Evolutionary conservation across 2,329 filamentous ascomycete species (phyloP).

Genomic region (Thielaviopsis populi): DNA sequence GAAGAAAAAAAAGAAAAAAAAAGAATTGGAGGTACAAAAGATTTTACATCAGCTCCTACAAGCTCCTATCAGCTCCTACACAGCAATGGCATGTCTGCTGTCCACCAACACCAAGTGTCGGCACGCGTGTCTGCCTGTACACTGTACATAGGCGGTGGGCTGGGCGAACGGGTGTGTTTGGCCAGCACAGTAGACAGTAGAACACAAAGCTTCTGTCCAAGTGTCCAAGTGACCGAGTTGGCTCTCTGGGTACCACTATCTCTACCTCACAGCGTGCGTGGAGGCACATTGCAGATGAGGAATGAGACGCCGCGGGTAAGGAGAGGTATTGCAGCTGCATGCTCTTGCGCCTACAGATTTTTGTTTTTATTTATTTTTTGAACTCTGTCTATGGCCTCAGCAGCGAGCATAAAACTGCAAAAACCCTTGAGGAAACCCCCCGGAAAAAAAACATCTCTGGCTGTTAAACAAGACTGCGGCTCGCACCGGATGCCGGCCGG

Average conservation of each 20-base stretch:
- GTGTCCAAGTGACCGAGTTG: no score
- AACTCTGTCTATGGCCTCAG: neutral
- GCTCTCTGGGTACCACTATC: neutral
- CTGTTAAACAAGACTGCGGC: neutral
- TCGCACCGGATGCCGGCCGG: neutral
- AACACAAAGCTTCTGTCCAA: no score
- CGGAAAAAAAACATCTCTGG: neutral
- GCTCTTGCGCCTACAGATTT: neutral
- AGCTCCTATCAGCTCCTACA: neutral
- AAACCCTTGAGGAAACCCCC: no score
- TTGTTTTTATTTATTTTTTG: no score
- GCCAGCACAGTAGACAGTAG: neutral
- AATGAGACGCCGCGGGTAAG: neutral
- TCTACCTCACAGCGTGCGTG: neutral
- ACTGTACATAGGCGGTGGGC: neutral
- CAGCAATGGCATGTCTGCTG: neutral
- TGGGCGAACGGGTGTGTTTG: neutral
- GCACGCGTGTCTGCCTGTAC: neutral
- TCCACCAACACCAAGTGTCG: neutral
- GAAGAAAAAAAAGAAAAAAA: neutral
- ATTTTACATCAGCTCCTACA: neutral
- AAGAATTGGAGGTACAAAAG: neutral
- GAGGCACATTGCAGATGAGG: neutral
- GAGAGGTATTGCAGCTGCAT: neutral
- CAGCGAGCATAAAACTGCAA: constrained; percentile 19